Evolutionary conservation across 2,329 filamentous ascomycete species (phyloP).

Genomic region (Dryadomyces sulphureus): DNA sequence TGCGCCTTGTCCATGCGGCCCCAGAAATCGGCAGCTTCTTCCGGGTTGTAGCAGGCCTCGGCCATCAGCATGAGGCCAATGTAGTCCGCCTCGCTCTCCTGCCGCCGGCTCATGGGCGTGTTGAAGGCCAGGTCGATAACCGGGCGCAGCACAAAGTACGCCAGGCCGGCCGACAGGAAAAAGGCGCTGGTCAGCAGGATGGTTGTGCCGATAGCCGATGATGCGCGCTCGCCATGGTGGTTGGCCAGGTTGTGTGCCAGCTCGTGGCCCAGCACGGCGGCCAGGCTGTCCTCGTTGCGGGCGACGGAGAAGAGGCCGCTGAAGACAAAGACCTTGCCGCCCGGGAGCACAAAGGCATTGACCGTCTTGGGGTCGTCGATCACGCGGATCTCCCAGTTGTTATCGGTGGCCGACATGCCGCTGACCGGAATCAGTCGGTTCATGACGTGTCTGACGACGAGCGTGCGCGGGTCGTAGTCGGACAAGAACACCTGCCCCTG

Average conservation of each 20-base stretch:
- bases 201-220: conserved; percentile 34
- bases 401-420: conserved; percentile 34
- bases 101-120: conserved; percentile 52
- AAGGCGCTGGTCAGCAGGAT: conserved; percentile 34
- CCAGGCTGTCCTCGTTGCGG: conserved; percentile 51
- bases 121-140: conserved; percentile 49
- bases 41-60: conserved; percentile 61
- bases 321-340: conserved; percentile 68
- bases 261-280: conserved; percentile 65
- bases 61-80: conserved; percentile 76
- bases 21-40: conserved; percentile 53
- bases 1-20: conserved; percentile 43
- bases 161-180: conserved; percentile 29
- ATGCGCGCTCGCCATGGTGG: conserved; percentile 51
- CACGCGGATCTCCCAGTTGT: conserved; percentile 57
- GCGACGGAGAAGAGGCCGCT: conserved; percentile 58
- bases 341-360: conserved; percentile 68
- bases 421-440: conserved; percentile 50
- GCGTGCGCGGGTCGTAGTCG: conserved; percentile 39
- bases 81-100: conserved; percentile 68
- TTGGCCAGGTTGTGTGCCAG: conserved; percentile 62
- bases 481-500: conserved; percentile 41
- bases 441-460: conserved; percentile 49
- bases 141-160: conserved; percentile 26
- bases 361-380: conserved; percentile 50